A percentile compares a stretch with the other conserved stretches of the same genome.
These are phyloP conservation scores for Tricholoma sp. DNA, from an alignment of 768 basidiomycete species.

Conservation along the genomic window DNA sequence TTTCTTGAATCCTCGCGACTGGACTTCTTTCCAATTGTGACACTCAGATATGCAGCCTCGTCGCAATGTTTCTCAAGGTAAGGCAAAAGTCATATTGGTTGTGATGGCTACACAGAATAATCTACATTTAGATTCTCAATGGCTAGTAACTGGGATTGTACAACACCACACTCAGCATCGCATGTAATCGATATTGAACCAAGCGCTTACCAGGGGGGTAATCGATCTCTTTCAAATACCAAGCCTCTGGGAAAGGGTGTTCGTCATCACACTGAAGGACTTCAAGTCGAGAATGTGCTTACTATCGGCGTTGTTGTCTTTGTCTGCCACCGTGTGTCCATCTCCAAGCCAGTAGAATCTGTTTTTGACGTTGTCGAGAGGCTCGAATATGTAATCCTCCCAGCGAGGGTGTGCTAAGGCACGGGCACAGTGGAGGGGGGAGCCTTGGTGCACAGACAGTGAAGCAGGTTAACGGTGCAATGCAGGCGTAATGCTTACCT, in stretches of 20 bases:
- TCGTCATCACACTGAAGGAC: not conserved
- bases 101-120: too few species aligned
- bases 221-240: slow-evolving; percentile 45
- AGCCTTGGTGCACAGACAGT: slow-evolving; percentile 34
- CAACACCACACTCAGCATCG: not conserved
- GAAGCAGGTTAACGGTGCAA: not conserved
- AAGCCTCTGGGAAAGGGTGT: slow-evolving; percentile 30
- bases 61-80: not conserved
- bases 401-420: slow-evolving; percentile 52
- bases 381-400: slow-evolving; percentile 59
- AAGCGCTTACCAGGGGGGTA: slow-evolving; percentile 36
- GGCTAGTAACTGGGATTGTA: not conserved
- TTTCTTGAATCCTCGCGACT: too few species aligned
- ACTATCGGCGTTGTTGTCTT: slow-evolving; percentile 26
- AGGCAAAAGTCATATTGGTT: not conserved
- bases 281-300: slow-evolving; percentile 9
- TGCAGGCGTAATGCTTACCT: slow-evolving; percentile 27
- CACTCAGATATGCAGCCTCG: not conserved
- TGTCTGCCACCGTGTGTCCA: slow-evolving; percentile 52
- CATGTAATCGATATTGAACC: not conserved
- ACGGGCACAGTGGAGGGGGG: slow-evolving; percentile 44
- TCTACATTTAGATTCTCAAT: not conserved
- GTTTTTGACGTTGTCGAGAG: slow-evolving; percentile 37
- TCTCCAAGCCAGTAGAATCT: slow-evolving; percentile 58
- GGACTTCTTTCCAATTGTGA: not conserved